Conservation (phyloP, 2,329 filamentous ascomycete species). For the Aspergillus viridinutans region DNA sequence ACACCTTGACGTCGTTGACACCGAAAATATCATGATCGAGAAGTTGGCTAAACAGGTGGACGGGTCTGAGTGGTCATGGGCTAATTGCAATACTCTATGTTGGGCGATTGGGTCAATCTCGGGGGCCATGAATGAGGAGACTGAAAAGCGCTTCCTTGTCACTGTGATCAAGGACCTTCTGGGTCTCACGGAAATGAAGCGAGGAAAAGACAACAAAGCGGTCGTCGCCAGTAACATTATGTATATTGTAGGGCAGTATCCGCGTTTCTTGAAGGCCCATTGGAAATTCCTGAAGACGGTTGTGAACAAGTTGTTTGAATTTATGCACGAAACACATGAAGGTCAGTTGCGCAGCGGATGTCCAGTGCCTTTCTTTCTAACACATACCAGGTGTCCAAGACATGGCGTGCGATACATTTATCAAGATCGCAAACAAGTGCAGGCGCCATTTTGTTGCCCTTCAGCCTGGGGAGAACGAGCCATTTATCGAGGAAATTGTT, state of each 20-base stretch:
- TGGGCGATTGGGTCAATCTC: constrained; percentile 99
- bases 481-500: constrained; percentile 98
- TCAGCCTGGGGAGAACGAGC: constrained; percentile 88
- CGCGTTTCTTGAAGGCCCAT: constrained; percentile 95
- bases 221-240: constrained; percentile 99
- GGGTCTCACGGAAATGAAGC: constrained; percentile 97
- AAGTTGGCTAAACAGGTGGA: constrained; percentile 95
- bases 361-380: constrained; percentile 9
- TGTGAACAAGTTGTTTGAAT: constrained; percentile 98
- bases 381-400: constrained; percentile 76
- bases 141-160: constrained; percentile 95
- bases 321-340: constrained; percentile 99
- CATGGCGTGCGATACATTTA: constrained; percentile 99
- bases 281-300: constrained; percentile 99
- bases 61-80: constrained; percentile 96
- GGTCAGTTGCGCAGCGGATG: constrained; percentile 48
- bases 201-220: constrained; percentile 98
- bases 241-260: constrained; percentile 99
- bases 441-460: constrained; percentile 94
- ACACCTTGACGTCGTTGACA: constrained; percentile 94
- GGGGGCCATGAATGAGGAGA: constrained; percentile 98
- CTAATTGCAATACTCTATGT: constrained; percentile 98
- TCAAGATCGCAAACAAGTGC: constrained; percentile 98
- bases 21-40: constrained; percentile 98
- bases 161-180: constrained; percentile 98